Evolutionary conservation across 2,329 filamentous ascomycete genomes (phyloP).

Genomic region (Fusarium falciforme): DNA sequence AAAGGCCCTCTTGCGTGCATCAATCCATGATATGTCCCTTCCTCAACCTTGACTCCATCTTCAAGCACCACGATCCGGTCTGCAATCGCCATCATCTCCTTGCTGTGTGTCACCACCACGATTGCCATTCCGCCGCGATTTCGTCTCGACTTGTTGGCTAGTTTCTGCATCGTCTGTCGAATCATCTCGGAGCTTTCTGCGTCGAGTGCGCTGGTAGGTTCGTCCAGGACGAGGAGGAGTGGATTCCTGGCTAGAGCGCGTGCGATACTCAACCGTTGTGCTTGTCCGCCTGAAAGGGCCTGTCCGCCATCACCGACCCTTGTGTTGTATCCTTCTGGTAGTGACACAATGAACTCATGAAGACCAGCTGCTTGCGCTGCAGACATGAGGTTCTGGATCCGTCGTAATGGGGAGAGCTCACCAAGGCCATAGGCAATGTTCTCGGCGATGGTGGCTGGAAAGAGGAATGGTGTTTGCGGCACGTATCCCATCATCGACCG

Average conservation of each 20-base stretch:
- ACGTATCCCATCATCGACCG: conserved; percentile 75
- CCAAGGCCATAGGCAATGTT: conserved; percentile 87
- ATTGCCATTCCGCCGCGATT: conserved; percentile 67
- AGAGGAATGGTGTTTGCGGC: conserved; percentile 78
- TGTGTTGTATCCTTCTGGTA: conserved; percentile 72
- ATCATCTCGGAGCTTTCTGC: conserved; percentile 73
- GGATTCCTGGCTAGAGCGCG: conserved; percentile 80
- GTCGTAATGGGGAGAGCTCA: conserved; percentile 62
- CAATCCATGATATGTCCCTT: conserved; percentile 74
- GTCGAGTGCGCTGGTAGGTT: conserved; percentile 87
- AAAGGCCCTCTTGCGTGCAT: conserved; percentile 58
- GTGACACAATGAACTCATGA: conserved; percentile 78
- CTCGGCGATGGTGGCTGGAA: conserved; percentile 79
- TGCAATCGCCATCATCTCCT: conserved; percentile 87
- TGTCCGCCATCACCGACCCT: conserved; percentile 81
- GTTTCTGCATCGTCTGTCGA: conserved; percentile 67
- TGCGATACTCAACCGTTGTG: conserved; percentile 84
- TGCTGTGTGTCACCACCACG: conserved; percentile 83
- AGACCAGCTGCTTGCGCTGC: conserved; percentile 73
- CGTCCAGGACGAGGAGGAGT: conserved; percentile 82
- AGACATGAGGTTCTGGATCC: conserved; percentile 55
- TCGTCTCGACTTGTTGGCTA: conserved; percentile 55
- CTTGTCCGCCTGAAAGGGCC: conserved; percentile 81
- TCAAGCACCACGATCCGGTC: conserved; percentile 79
- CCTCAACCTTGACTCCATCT: conserved; percentile 73